Conservation (phyloP, 2,329 filamentous ascomycete species). For the Colletotrichum eremochloae region DNA sequence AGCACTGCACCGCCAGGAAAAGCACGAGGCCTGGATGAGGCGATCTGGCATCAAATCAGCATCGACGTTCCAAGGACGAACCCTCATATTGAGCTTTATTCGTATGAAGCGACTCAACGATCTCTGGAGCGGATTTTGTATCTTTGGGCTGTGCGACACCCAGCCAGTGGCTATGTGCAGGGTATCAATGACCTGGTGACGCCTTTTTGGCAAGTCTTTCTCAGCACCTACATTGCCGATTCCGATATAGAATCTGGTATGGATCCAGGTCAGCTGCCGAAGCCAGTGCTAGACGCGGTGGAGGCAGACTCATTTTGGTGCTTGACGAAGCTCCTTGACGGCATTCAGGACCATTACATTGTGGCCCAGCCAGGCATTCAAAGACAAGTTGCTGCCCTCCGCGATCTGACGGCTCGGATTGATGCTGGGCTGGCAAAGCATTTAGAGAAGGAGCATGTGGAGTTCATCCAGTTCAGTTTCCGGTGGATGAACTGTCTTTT, state of each 20-base stretch:
- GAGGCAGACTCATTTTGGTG: conserved; percentile 99
- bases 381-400: conserved; percentile 87
- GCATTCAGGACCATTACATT: conserved; percentile 99
- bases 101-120: conserved; percentile 94
- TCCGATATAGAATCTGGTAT: conserved; percentile 92
- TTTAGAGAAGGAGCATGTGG: conserved; percentile 89
- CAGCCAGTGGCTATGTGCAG: conserved; percentile 97
- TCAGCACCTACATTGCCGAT: conserved; percentile 95
- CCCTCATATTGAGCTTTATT: conserved; percentile 93
- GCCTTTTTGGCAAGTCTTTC: conserved; percentile 97
- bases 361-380: conserved; percentile 97
- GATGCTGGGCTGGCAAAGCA: conserved; percentile 88
- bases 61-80: conserved; percentile 98
- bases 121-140: conserved; percentile 96
- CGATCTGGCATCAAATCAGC: conserved; percentile 99
- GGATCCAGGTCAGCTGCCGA: conserved; percentile 95
- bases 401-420: conserved; percentile 92
- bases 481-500: conserved; percentile 99
- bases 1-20: conserved; percentile 55
- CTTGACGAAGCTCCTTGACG: conserved; percentile 95
- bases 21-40: conserved; percentile 84
- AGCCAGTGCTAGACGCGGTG: conserved; percentile 91
- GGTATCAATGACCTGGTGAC: conserved; percentile 98
- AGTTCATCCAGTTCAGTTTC: conserved; percentile 99
- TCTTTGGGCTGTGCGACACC: conserved; percentile 97